Evolutionary conservation across 1,284 basidiomycete species (phyloP), one percentile per base, ranked within the genome.

Genomic region (Naganishia sp.): DNA sequence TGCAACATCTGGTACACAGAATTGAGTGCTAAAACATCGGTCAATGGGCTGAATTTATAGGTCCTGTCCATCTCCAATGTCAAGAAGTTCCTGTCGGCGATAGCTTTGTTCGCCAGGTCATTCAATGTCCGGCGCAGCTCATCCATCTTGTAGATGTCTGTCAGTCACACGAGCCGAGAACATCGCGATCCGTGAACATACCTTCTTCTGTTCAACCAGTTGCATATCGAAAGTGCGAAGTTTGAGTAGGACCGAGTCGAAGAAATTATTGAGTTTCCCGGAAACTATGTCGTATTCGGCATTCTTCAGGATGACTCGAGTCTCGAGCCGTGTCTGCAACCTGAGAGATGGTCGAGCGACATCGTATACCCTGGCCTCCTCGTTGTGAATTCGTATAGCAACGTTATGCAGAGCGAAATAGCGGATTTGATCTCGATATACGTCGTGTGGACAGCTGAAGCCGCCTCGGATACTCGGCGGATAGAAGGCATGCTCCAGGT

Each of bases 401-500:
- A 84, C 76, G 68, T 83, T 81, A 46, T 80, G 78, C 64, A 77
- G 74, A 15, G 91, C 89, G 78, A 98, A 97, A 79, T 92, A 98
- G 49, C 96, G 88, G 67, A 94, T 87, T 73, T 98, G 94, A 73
- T 97, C 88, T 68, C 89, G 86, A 76, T 94, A 96, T 64, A 94
- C 91, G 75, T 99, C 96, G 79, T 99, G 96, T 62, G 88, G 84
- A 76, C 96, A 99, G 2, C 88, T 87, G 68, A 79, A 78, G 1
- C 77, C 79, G 1, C 78, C 76, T 15, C 71, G 58, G 75, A 92
- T 96, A 75, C 94, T 94, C 46, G 90, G 93, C 88, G 78, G 94
- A 90, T 74, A 92, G 83, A 80, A 79, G 68, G 75, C 79, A 64
- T 79, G 77, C 69, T 80, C 78, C 25, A 80, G 73, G 57, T 80